phyloP scores from a whole-genome alignment of 495 filamentous ascomycete species.

The Penicillium coffeae region DNA sequence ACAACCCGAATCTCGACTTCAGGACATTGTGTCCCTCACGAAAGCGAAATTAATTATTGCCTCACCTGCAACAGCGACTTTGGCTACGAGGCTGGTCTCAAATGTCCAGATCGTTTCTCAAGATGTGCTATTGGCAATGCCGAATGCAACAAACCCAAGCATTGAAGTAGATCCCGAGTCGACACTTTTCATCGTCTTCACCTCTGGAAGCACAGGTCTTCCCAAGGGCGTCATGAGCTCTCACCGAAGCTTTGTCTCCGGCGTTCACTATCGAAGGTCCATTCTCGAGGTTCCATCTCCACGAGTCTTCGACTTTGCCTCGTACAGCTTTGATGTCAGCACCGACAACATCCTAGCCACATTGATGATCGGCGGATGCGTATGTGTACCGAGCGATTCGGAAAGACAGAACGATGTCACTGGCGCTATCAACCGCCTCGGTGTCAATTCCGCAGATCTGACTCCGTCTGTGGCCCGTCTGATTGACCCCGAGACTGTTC shows the following conservation, averaged over 20 bases:
- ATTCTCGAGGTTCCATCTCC: background rate
- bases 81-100: background rate
- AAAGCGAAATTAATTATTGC: too few species aligned
- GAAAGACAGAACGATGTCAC: background rate
- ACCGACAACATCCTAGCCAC: conserved; percentile 1
- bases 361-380: background rate
- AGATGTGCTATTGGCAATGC: background rate
- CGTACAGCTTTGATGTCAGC: conserved; percentile 10
- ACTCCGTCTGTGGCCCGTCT: conserved; percentile 1
- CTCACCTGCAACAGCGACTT: too few species aligned
- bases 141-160: background rate
- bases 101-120: background rate
- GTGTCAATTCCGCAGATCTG: background rate
- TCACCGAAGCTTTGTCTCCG: background rate
- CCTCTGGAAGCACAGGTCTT: conserved; percentile 7
- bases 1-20: background rate
- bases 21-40: background rate
- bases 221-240: conserved; percentile 2
- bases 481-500: background rate
- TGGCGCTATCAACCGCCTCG: background rate
- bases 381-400: background rate
- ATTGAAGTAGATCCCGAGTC: background rate
- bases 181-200: conserved; percentile 3
- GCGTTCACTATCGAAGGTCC: too few species aligned
- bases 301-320: conserved; percentile 14